Percentiles rank a stretch among this genome's conserved stretches.
Conservation (phyloP, 495 filamentous ascomycete species). For the Saxophila tyrrhenica region DNA sequence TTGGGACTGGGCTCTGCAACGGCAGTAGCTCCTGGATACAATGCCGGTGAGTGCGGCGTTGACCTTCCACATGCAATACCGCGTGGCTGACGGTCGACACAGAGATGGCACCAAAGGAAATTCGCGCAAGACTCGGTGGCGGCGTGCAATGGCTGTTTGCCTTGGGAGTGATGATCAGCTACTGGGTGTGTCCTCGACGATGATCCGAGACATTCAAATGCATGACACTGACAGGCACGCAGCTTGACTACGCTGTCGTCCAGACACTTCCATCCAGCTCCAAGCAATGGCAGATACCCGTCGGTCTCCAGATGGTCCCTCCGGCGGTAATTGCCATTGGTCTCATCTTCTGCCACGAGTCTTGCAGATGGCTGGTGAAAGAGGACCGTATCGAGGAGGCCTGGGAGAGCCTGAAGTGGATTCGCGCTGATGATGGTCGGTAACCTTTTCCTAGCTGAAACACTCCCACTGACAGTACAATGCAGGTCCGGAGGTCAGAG, state of each 20-base stretch:
- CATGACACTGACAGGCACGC: background rate
- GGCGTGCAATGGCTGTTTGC: constrained; percentile 16
- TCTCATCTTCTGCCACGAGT: constrained; percentile 10
- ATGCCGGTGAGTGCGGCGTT: too few species aligned
- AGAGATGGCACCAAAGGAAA: constrained; percentile 21
- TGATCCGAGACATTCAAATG: background rate
- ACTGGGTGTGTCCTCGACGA: background rate
- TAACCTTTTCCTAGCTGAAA: background rate
- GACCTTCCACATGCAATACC: too few species aligned
- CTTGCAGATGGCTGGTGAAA: constrained; percentile 15
- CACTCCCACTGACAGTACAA: too few species aligned
- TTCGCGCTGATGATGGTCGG: constrained; percentile 23
- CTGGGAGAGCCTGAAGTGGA: constrained; percentile 15
- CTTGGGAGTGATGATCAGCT: constrained; percentile 5
- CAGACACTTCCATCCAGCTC: background rate
- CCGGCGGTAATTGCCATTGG: constrained; percentile 12
- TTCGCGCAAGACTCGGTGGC: constrained; percentile 17
- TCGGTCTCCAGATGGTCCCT: constrained; percentile 19
- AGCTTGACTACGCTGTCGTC: constrained; percentile 16
- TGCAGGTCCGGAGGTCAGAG: constrained; percentile 30
- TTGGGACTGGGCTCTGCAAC: constrained; percentile 16
- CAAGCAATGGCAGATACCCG: constrained; percentile 21
- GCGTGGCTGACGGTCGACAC: too few species aligned
- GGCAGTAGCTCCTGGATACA: constrained; percentile 15
- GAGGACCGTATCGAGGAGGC: constrained; percentile 17